Evolutionary conservation across 768 basidiomycete genomes (phyloP).

Genomic region (Pleurotus eryngii): DNA sequence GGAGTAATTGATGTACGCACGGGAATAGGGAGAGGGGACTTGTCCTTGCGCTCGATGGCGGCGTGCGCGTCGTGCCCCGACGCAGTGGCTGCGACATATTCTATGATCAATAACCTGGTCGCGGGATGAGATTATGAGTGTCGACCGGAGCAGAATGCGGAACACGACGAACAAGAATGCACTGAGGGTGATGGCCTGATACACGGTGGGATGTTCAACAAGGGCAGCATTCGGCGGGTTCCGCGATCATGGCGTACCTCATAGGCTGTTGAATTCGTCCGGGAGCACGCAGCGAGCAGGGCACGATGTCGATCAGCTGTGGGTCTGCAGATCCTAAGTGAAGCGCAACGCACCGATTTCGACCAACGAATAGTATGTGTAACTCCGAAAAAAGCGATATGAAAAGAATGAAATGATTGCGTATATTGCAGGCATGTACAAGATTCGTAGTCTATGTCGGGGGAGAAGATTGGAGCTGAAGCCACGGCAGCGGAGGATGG

Average conservation of each 20-base stretch:
- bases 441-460: slow-evolving; percentile 57
- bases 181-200: slow-evolving; percentile 73
- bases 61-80: slow-evolving; percentile 60
- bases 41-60: slow-evolving; percentile 79
- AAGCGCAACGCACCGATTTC: slow-evolving; percentile 32
- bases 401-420: slow-evolving; percentile 45
- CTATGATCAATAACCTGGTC: slow-evolving; percentile 70
- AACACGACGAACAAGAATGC: slow-evolving; percentile 72
- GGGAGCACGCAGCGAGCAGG: not conserved
- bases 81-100: slow-evolving; percentile 76
- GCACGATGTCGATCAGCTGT: not conserved
- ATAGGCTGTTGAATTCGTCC: slow-evolving; percentile 43
- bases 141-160: not conserved
- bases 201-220: not conserved
- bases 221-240: not conserved
- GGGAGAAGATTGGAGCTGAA: not conserved
- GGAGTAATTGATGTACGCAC: slow-evolving; percentile 20
- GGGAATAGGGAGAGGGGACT: slow-evolving; percentile 66
- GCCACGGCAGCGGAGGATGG: not conserved
- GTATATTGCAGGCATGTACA: slow-evolving; percentile 84
- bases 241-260: slow-evolving; percentile 44
- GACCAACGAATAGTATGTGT: slow-evolving; percentile 50
- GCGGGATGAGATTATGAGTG: not conserved
- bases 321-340: not conserved
- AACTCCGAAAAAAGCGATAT: slow-evolving; percentile 52